Percentiles rank a stretch among this genome's conserved stretches.
Evolutionary conservation across 148 eudicot species (phyloP).

Genomic region (Rhododendron williamsianum): DNA sequence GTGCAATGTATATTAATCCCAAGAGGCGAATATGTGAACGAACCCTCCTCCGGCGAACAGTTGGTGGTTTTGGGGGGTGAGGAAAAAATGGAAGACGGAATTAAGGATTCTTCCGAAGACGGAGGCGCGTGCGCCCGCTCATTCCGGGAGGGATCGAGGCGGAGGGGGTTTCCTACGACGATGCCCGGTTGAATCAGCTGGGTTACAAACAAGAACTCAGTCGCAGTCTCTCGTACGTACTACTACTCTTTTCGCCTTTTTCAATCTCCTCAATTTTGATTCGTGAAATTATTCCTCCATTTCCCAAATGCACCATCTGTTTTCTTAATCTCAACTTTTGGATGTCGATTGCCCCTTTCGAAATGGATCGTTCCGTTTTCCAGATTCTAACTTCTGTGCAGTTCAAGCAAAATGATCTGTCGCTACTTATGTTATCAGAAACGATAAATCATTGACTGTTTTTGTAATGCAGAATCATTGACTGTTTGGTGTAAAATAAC

Average conservation of each 20-base stretch:
- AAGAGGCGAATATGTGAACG: background rate
- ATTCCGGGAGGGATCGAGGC: background rate
- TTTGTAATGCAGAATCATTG: background rate
- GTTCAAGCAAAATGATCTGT: background rate
- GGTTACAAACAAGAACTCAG: slow-evolving; percentile 73
- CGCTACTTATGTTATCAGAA: background rate
- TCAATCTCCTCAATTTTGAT: too few relatives aligned
- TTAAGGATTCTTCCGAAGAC: background rate
- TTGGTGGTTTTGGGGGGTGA: background rate
- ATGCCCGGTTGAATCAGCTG: slow-evolving; percentile 37
- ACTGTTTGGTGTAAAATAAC: background rate
- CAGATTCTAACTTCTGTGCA: background rate
- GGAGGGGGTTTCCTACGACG: slow-evolving; percentile 9
- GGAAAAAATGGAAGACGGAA: background rate
- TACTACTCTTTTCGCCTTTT: background rate
- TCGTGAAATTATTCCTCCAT: background rate
- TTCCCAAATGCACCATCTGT: background rate
- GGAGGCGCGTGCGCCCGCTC: slow-evolving; percentile 17
- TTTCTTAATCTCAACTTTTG: too few relatives aligned
- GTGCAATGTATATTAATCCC: background rate
- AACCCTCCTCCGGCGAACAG: background rate
- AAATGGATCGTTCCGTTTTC: background rate
- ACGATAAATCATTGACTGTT: too few relatives aligned
- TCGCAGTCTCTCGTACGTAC: slow-evolving; percentile 56
- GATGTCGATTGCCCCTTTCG: too few relatives aligned